Evolutionary conservation across 2,329 filamentous ascomycete genomes (phyloP), one percentile per base, ranked within the genome.

Genomic region (Leptosphaerulina australis): DNA sequence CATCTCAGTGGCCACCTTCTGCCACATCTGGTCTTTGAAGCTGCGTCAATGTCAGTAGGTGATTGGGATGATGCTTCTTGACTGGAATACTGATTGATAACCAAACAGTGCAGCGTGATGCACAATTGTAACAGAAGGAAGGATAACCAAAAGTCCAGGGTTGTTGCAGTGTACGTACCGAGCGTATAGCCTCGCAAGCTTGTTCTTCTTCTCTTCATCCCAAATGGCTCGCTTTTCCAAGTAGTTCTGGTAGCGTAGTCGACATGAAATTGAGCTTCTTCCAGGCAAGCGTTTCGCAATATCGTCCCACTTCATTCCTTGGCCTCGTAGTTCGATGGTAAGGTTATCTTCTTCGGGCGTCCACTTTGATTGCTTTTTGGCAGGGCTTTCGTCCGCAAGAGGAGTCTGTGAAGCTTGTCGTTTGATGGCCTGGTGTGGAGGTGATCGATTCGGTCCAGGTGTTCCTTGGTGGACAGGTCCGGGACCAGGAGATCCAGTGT

Each of bases 11-110:
- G 92, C 91, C 17, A 97, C 89, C 67, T 93, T 94, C 53, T 90
- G 86, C 93, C 93, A 99, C 91, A 97, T 97, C 69, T 97, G 91
- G 57, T 90, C 85, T 75, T 97, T 97, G 79, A 97, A 96, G 74
- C 93, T 97, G 70, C 24, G 37, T 18, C 31, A 34, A 21, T 26
- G 59, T 72, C 50, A 72, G 70, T 57, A 34, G 33, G 14, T 48
- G 28, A 21, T 50, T 46, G 14, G 15, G 5, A 14, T n/a, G 28
- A 7, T 17, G 12, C 15, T 8, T 9, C n/a, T 5, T 2, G 8
- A 4, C 6, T 17, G 15, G n/a, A 17, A 25, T 25, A 15, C n/a
- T 4, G 21, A 21, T 7, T 21, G 9, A 22, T 8, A 21, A 10
- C 10, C 33, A 12, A 9, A 14, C 20, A 15, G 6, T 37, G 34